Evolutionary conservation across 441 rosid genomes (phyloP).

Genomic region (Euphorbia celastroides): DNA sequence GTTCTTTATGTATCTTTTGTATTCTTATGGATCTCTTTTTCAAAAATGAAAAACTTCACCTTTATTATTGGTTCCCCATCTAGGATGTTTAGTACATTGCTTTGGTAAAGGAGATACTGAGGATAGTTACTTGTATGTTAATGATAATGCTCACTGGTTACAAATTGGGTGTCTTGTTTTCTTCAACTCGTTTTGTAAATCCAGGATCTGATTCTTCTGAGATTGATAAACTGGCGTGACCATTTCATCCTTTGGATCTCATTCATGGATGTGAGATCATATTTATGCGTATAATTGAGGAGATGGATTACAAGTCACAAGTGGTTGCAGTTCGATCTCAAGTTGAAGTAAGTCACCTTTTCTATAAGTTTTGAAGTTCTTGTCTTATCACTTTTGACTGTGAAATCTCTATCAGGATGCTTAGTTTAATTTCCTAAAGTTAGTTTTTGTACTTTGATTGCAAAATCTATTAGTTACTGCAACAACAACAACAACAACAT

Average conservation of each 20-base stretch:
- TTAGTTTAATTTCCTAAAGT: not conserved
- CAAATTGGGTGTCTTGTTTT: slow-evolving; percentile 10
- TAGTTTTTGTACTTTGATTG: not conserved
- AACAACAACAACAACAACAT: no score
- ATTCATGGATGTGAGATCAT: slow-evolving; percentile 20
- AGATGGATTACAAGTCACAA: slow-evolving; percentile 43
- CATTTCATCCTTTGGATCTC: slow-evolving; percentile 14
- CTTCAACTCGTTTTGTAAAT: slow-evolving; percentile 16
- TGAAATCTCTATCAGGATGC: not conserved
- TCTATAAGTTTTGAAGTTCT: not conserved
- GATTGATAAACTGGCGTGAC: slow-evolving; percentile 13
- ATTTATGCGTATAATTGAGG: slow-evolving; percentile 29
- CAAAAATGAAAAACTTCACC: no score
- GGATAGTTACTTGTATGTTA: not conserved
- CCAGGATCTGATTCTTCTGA: slow-evolving; percentile 18
- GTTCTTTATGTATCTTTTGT: no score
- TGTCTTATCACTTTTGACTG: not conserved
- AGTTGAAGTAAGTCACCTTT: slow-evolving; percentile 48
- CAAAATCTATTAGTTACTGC: not conserved
- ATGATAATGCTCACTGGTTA: not conserved
- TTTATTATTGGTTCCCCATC: no score
- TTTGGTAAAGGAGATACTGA: no score
- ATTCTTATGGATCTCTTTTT: not conserved
- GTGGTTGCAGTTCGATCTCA: slow-evolving; percentile 39
- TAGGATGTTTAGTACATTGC: no score